phyloP scores from a whole-genome alignment of 345 rosid species.

The Populus tremula region DNA sequence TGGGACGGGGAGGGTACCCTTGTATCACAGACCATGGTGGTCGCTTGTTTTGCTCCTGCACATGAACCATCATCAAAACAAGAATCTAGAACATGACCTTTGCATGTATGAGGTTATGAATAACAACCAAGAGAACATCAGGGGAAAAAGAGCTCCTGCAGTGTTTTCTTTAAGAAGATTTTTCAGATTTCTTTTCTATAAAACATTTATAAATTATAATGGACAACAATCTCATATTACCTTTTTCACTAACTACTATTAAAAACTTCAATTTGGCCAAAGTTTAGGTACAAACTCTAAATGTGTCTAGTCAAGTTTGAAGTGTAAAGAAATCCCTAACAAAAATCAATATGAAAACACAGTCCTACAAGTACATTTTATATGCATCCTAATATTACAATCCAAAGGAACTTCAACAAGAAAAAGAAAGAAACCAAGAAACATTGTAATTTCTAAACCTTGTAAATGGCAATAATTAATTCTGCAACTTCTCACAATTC shows the following conservation, averaged over 20 bases:
- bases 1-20: conserved; percentile 43
- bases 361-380: not conserved
- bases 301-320: not conserved
- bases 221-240: not conserved
- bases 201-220: not conserved
- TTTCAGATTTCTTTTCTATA: not conserved
- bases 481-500: not conserved
- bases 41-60: conserved; percentile 67
- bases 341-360: not conserved
- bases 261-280: not conserved
- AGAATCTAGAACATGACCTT: not conserved
- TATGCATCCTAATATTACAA: not conserved
- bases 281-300: not conserved
- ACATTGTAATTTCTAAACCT: not conserved
- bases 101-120: too few relatives aligned
- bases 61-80: conserved; percentile 9
- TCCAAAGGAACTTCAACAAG: not conserved
- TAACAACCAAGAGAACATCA: not conserved
- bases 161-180: not conserved
- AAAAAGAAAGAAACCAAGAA: not conserved
- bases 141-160: not conserved
- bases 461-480: not conserved
- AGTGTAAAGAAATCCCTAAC: not conserved
- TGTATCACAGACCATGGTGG: conserved; percentile 83
- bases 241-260: not conserved